phyloP scores from a whole-genome alignment of 2,329 filamentous ascomycete species.

The Sarocladium oryzae region DNA sequence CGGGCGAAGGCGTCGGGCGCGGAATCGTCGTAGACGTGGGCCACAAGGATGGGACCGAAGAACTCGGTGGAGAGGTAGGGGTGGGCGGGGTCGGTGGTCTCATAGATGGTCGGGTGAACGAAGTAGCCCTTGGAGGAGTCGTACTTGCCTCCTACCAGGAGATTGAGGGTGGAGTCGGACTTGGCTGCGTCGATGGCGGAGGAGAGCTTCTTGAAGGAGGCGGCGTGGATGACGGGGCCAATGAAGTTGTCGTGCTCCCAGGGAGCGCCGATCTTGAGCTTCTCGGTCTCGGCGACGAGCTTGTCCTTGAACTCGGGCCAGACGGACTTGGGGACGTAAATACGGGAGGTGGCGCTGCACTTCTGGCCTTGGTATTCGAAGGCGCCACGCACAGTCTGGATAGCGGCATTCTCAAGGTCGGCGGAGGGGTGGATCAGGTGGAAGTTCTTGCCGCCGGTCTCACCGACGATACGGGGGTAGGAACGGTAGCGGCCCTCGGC shows the following conservation, averaged over 20 bases:
- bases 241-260: conserved; percentile 71
- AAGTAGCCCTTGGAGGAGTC: conserved; percentile 76
- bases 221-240: conserved; percentile 78
- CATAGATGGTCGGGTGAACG: conserved; percentile 77
- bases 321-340: conserved; percentile 69
- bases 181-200: conserved; percentile 76
- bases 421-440: conserved; percentile 74
- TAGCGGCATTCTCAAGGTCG: conserved; percentile 69
- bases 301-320: conserved; percentile 66
- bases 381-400: conserved; percentile 78
- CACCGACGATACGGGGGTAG: conserved; percentile 84
- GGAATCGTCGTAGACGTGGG: conserved; percentile 72
- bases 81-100: conserved; percentile 66
- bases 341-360: conserved; percentile 76
- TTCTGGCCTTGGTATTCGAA: conserved; percentile 93
- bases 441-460: conserved; percentile 93
- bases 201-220: conserved; percentile 73
- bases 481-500: conserved; percentile 74
- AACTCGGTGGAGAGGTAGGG: conserved; percentile 70
- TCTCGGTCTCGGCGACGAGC: conserved; percentile 61
- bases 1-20: conserved; percentile 49
- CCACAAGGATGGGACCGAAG: conserved; percentile 70
- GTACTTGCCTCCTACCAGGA: conserved; percentile 70
- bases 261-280: conserved; percentile 65
- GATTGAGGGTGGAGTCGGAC: conserved; percentile 62